phyloP scores from a whole-genome alignment of 257 asterid species.

The Plantago ovata region DNA sequence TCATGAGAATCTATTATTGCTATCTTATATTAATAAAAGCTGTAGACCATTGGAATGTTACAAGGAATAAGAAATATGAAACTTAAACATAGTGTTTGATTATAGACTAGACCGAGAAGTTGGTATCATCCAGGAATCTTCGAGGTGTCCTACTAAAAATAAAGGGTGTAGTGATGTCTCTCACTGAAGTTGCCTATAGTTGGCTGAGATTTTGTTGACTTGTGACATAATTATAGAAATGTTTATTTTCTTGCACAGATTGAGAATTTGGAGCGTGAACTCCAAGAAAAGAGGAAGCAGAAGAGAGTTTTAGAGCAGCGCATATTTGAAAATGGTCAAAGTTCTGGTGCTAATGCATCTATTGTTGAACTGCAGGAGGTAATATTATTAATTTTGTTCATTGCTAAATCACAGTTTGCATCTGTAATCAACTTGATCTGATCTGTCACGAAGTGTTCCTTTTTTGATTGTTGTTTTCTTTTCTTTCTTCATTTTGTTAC shows the following conservation, averaged over 20 bases:
- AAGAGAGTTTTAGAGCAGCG: constrained; percentile 80
- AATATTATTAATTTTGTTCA: constrained; percentile 14
- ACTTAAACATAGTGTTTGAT: neutral
- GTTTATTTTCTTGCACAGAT: constrained; percentile 42
- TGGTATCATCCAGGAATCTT: neutral
- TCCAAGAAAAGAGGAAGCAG: constrained; percentile 79
- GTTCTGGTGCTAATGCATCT: constrained; percentile 75
- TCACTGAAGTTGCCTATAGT: constrained; percentile 1
- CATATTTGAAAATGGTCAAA: constrained; percentile 80
- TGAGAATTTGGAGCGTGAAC: constrained; percentile 79
- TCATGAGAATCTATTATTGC: too few species aligned
- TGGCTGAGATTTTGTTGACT: constrained; percentile 7
- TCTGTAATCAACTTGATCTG: neutral
- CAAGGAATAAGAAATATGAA: too few species aligned
- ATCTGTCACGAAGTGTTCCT: constrained; percentile 5
- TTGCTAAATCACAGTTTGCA: constrained; percentile 1
- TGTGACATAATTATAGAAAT: constrained; percentile 3
- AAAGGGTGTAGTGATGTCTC: too few species aligned
- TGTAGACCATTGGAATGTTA: too few species aligned
- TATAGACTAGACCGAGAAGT: neutral
- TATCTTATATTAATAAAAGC: too few species aligned
- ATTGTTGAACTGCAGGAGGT: constrained; percentile 97
- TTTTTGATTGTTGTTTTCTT: neutral
- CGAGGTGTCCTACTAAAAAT: neutral
- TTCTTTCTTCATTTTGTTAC: constrained; percentile 28